A percentile compares a stretch with the other conserved stretches of the same genome.
phyloP scores from a whole-genome alignment of 2,329 filamentous ascomycete genomes.

The Fusarium stilboides region DNA sequence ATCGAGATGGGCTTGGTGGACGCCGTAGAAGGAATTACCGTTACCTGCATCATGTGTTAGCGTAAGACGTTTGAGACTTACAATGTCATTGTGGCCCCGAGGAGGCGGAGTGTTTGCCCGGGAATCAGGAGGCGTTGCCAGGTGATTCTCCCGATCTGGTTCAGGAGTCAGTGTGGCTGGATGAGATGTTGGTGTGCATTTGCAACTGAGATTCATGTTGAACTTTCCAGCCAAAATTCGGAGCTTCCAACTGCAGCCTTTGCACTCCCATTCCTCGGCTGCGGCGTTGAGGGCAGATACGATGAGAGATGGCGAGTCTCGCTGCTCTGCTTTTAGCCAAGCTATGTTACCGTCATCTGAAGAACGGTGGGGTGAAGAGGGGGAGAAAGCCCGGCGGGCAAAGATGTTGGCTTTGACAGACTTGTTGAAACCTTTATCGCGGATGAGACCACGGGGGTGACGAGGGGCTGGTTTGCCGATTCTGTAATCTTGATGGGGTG shows the following conservation, averaged over 20 bases:
- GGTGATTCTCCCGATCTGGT: background rate
- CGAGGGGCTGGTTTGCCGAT: background rate
- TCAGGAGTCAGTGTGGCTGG: background rate
- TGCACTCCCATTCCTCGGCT: constrained; percentile 24
- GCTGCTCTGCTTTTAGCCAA: constrained; percentile 8
- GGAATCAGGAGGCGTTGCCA: background rate
- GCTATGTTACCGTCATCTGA: background rate
- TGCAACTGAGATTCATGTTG: background rate
- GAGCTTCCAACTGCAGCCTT: constrained; percentile 18
- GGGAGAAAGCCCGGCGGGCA: constrained; percentile 15
- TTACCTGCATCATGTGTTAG: constrained; percentile 11
- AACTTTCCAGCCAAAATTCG: constrained; percentile 8
- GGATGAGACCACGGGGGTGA: background rate
- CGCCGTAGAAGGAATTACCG: constrained; percentile 15
- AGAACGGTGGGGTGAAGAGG: background rate
- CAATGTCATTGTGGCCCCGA: background rate
- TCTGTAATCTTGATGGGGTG: background rate
- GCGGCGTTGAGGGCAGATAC: constrained; percentile 1
- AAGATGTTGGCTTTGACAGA: background rate
- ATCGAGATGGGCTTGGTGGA: constrained; percentile 21
- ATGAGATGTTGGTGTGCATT: background rate
- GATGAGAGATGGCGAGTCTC: constrained; percentile 5
- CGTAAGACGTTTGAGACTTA: background rate
- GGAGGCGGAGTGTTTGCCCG: background rate
- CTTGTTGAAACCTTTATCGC: background rate